phyloP scores from a whole-genome alignment of 2,329 filamentous ascomycete genomes.

The Colletotrichum orbiculare region DNA sequence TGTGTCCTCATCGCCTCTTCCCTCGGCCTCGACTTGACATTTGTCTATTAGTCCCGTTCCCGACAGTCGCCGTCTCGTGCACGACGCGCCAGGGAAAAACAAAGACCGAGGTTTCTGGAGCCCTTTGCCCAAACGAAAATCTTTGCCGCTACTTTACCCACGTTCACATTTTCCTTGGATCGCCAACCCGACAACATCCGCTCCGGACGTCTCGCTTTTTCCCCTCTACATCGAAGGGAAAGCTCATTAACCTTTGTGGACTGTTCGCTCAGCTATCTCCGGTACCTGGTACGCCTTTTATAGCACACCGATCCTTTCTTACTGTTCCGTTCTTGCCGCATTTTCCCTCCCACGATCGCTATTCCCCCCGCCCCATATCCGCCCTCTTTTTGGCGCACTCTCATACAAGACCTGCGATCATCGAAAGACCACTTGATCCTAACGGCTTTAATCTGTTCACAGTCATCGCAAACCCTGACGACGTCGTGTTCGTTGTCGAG shows the following conservation, averaged over 20 bases:
- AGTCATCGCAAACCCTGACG: no score
- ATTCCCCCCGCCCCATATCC: no score
- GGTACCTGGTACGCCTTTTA: conserved; percentile 14
- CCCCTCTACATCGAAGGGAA: no score
- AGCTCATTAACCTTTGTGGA: conserved; percentile 13
- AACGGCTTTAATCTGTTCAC: no score
- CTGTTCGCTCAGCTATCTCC: conserved; percentile 11
- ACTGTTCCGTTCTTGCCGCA: no score
- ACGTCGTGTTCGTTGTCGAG: no score
- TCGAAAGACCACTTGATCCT: no score
- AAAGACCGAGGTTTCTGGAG: conserved; percentile 15
- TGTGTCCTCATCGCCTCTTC: conserved; percentile 23
- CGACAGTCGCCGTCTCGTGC: conserved; percentile 15
- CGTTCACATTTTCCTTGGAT: conserved; percentile 35
- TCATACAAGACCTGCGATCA: no score
- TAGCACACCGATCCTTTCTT: no score
- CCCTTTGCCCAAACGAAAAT: conserved; percentile 32
- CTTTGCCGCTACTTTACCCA: conserved; percentile 36
- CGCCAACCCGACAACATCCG: conserved; percentile 28
- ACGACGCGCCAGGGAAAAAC: conserved; percentile 20
- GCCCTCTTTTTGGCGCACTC: no score
- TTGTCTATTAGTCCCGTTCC: conserved; percentile 4
- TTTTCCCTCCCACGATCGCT: no score
- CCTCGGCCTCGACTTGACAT: conserved; percentile 20
- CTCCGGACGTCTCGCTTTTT: conserved; percentile 26